A percentile compares a stretch with the other conserved stretches of the same genome.
Evolutionary conservation across 371 early-diverging fungal genomes (phyloP).

Genomic region (Rhizopus arrhizus): DNA sequence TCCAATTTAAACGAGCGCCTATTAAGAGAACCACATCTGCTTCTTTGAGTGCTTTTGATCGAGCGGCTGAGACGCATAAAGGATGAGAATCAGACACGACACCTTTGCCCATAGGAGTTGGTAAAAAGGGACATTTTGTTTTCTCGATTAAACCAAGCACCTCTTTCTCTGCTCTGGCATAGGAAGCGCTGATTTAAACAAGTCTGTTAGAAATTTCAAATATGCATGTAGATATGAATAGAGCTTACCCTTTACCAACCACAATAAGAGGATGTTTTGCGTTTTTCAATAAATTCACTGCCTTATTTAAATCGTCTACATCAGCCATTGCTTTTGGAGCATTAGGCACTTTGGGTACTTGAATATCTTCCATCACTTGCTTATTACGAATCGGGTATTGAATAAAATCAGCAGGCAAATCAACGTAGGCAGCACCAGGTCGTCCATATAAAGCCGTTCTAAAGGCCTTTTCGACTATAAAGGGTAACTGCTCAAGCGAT

Average conservation of each 20-base stretch:
- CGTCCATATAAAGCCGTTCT: conserved; percentile 60
- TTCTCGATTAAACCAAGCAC: conserved; percentile 57
- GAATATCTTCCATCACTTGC: conserved; percentile 27
- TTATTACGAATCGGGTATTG: conserved; percentile 47
- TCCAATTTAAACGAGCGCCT: conserved; percentile 83
- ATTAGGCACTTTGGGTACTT: conserved; percentile 25
- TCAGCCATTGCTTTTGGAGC: conserved; percentile 57
- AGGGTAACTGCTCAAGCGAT: conserved; percentile 56
- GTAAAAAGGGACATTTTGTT: conserved; percentile 70
- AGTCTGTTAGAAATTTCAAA: background rate
- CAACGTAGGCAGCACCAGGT: conserved; percentile 77
- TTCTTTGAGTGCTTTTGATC: conserved; percentile 65
- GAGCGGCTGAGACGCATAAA: conserved; percentile 70
- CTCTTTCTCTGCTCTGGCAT: conserved; percentile 69
- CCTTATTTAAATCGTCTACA: conserved; percentile 28
- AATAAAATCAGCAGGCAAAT: conserved; percentile 77
- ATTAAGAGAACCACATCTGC: conserved; percentile 76
- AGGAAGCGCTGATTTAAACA: conserved; percentile 54
- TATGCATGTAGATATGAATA: no score
- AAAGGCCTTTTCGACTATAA: conserved; percentile 62
- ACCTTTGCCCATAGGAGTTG: conserved; percentile 86
- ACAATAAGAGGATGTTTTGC: conserved; percentile 72
- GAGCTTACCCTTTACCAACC: conserved; percentile 73
- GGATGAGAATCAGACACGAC: conserved; percentile 67
- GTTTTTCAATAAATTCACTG: conserved; percentile 30